Conservation (phyloP, 768 basidiomycete species). For the Butyriboletus loyo region DNA sequence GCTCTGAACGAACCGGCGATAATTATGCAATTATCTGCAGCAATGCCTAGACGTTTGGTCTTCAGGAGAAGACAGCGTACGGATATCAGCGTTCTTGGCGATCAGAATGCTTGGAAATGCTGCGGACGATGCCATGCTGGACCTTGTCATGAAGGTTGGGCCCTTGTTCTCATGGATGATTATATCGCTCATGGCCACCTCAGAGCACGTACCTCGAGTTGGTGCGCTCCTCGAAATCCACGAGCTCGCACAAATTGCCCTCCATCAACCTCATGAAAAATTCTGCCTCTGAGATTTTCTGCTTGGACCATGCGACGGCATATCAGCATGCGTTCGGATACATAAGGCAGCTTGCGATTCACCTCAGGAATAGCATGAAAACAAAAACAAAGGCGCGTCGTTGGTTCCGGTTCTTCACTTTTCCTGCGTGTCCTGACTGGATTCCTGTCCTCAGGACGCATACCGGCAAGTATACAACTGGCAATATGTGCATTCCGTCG, state of each 20-base stretch:
- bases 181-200: background rate
- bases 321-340: constrained; percentile 97
- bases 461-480: constrained; percentile 97
- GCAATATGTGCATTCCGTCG: constrained; percentile 94
- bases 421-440: constrained; percentile 6
- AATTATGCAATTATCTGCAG: constrained; percentile 33
- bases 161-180: background rate
- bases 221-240: constrained; percentile 79
- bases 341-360: constrained; percentile 92
- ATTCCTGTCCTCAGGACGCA: constrained; percentile 57
- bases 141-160: constrained; percentile 79
- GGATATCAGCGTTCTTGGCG: constrained; percentile 84
- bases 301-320: constrained; percentile 63
- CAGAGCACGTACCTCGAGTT: constrained; percentile 89
- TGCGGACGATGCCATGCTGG: constrained; percentile 76
- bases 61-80: constrained; percentile 71
- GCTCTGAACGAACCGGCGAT: background rate
- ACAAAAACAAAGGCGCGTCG: constrained; percentile 69
- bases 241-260: constrained; percentile 83
- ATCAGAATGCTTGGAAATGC: constrained; percentile 76
- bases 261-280: constrained; percentile 98
- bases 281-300: constrained; percentile 90
- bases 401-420: background rate
- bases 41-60: constrained; percentile 85
- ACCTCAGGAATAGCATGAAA: constrained; percentile 89